phyloP scores from a whole-genome alignment of 2,329 filamentous ascomycete genomes.

The Trichoderma sp. region DNA sequence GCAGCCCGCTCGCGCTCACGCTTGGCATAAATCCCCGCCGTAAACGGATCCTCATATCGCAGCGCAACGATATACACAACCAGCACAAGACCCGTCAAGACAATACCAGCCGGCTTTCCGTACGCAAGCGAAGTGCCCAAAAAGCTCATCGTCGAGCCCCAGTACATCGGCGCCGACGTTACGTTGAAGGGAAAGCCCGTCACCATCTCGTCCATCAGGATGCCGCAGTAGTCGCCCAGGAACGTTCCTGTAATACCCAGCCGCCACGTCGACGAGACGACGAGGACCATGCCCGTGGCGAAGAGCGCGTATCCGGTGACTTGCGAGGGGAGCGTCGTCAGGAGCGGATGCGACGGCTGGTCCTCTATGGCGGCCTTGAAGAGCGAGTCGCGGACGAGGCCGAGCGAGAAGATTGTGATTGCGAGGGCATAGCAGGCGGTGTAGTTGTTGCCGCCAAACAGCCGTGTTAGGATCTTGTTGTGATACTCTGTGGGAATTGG shows the following conservation, averaged over 20 bases:
- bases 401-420: slow-evolving; percentile 85
- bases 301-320: slow-evolving; percentile 74
- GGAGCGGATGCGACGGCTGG: slow-evolving; percentile 74
- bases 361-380: slow-evolving; percentile 82
- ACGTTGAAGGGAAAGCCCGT: slow-evolving; percentile 96
- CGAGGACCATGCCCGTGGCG: slow-evolving; percentile 76
- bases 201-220: slow-evolving; percentile 93
- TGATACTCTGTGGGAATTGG: slow-evolving; percentile 72
- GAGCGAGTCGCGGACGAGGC: slow-evolving; percentile 83
- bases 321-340: slow-evolving; percentile 63
- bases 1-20: slow-evolving; percentile 64
- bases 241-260: slow-evolving; percentile 96
- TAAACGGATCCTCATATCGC: slow-evolving; percentile 92
- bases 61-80: slow-evolving; percentile 80
- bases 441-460: slow-evolving; percentile 78
- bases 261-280: slow-evolving; percentile 86
- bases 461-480: slow-evolving; percentile 83
- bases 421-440: slow-evolving; percentile 89
- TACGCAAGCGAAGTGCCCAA: slow-evolving; percentile 82
- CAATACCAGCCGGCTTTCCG: slow-evolving; percentile 82
- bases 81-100: slow-evolving; percentile 75
- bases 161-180: slow-evolving; percentile 92
- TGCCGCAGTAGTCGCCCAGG: slow-evolving; percentile 97
- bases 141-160: slow-evolving; percentile 91
- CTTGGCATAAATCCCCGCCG: slow-evolving; percentile 88